Conservation (phyloP, 1,284 basidiomycete species). For the Flammula alnicola region DNA sequence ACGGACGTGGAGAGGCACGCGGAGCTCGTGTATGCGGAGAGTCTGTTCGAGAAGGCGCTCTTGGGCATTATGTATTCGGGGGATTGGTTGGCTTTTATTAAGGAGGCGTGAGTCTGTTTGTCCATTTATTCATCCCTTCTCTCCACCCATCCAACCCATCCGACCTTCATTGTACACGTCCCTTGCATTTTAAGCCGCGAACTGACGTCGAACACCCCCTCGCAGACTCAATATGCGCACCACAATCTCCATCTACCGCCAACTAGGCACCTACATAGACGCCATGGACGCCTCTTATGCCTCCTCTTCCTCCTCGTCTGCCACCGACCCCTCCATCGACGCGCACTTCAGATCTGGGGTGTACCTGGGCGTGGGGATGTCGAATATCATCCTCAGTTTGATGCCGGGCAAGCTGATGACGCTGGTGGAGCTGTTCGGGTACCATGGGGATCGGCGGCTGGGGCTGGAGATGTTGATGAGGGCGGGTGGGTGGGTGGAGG, state of each 20-base stretch:
- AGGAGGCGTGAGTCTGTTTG: slow-evolving; percentile 78
- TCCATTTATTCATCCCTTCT: neutral
- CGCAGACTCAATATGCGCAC: slow-evolving; percentile 87
- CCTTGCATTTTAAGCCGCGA: too few species aligned
- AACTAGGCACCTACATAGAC: slow-evolving; percentile 80
- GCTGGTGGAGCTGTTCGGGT: slow-evolving; percentile 88
- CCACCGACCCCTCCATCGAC: slow-evolving; percentile 79
- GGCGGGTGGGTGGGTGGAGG: slow-evolving; percentile 84
- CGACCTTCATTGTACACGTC: too few species aligned
- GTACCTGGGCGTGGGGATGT: slow-evolving; percentile 85
- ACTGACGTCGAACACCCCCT: too few species aligned
- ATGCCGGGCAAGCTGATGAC: slow-evolving; percentile 84
- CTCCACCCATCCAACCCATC: too few species aligned
- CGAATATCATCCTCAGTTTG: slow-evolving; percentile 80
- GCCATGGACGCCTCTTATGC: slow-evolving; percentile 70
- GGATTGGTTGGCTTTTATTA: slow-evolving; percentile 92
- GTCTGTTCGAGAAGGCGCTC: slow-evolving; percentile 82
- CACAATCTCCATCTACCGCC: slow-evolving; percentile 83
- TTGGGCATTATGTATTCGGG: slow-evolving; percentile 88
- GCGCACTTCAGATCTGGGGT: slow-evolving; percentile 93
- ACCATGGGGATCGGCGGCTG: slow-evolving; percentile 81
- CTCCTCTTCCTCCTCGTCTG: slow-evolving; percentile 34
- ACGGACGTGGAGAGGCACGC: slow-evolving; percentile 89
- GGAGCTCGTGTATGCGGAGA: slow-evolving; percentile 92
- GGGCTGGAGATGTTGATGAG: slow-evolving; percentile 78